Evolutionary conservation across 176 grass and related monocot genomes (phyloP), one percentile per base, ranked within the genome.

Genomic region (Cenchrus purpureus): DNA sequence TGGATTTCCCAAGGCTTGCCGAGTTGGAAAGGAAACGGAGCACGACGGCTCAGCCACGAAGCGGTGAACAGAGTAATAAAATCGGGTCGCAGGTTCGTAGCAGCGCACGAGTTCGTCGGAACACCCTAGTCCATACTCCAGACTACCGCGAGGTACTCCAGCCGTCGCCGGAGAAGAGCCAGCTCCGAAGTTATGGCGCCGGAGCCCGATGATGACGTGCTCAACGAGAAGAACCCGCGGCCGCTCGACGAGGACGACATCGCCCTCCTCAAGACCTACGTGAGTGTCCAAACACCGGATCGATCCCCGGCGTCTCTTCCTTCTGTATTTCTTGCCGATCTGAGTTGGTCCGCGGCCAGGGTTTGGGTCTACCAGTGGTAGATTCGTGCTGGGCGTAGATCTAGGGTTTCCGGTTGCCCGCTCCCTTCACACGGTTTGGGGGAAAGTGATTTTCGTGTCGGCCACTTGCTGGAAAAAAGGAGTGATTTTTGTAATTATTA

Each of bases 221-320:
- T 90, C 66, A 91, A 87, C 85, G 93, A 94, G 87, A 94, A 94
- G 89, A 94, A 87, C 68, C 89, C 89, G 11, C 77, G 71, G 1
- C 92, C 92, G 19, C 89, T 91, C 5, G 95, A 98, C 74, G 95
- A 98, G 52, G 92, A 98, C 31, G 92, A 98, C 74, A 98, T 98
- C 82, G 95, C 95, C 0, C 91, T 89, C 48, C 88, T 96, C 68
- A 96, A 96, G 80, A 91, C 91, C 80, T 98, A 98, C 46, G 95
- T 98, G 34, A 34, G 87, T 85, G 52, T 31, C 67, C 50, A n/a
- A 3, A 5, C 2, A 7, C 52, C 72, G 50, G 65, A 82, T 70
- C 79, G 6, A 68, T 68, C 88, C 87, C 48, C 34, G 86, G 79
- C 63, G 86, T 88, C 57, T 86, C 86, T 6, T 12, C 7, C 17